Evolutionary conservation across 2,329 filamentous ascomycete species (phyloP).

Genomic region (Xylariaceae sp.): DNA sequence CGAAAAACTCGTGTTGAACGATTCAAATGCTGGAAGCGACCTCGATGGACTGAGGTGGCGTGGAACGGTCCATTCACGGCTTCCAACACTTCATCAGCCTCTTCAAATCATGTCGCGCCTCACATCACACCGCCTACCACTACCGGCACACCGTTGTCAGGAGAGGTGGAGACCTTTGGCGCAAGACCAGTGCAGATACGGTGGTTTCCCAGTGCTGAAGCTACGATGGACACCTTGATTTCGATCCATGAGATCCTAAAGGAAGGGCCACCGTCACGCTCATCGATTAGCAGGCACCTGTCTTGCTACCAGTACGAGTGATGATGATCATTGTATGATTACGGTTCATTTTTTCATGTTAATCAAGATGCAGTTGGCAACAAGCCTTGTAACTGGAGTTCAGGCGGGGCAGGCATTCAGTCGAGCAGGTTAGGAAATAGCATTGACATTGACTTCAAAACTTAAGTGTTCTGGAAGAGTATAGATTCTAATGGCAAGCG

Average conservation of each 20-base stretch:
- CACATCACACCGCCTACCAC: constrained; percentile 19
- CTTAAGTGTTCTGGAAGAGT: background rate
- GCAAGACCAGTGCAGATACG: constrained; percentile 27
- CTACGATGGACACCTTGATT: constrained; percentile 27
- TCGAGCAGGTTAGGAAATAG: background rate
- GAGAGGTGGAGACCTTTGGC: constrained; percentile 27
- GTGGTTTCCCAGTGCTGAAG: constrained; percentile 16
- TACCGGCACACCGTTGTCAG: constrained; percentile 17
- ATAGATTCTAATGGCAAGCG: too few species aligned
- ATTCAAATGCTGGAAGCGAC: constrained; percentile 38
- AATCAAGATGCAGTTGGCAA: background rate
- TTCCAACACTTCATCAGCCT: constrained; percentile 9
- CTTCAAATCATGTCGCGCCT: constrained; percentile 16
- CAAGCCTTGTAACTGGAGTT: constrained; percentile 1
- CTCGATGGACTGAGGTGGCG: constrained; percentile 30
- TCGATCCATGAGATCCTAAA: constrained; percentile 34
- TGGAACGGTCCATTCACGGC: constrained; percentile 24
- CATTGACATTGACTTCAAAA: background rate
- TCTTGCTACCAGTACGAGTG: background rate
- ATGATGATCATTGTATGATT: constrained; percentile 5
- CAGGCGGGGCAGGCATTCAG: background rate
- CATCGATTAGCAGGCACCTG: background rate
- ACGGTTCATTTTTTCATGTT: constrained; percentile 3
- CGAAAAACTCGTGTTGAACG: constrained; percentile 31
- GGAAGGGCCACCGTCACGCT: constrained; percentile 19